Base-by-base conservation (phyloP, 2,329 filamentous ascomycete genomes). In the Didymella segeticola region DNA sequence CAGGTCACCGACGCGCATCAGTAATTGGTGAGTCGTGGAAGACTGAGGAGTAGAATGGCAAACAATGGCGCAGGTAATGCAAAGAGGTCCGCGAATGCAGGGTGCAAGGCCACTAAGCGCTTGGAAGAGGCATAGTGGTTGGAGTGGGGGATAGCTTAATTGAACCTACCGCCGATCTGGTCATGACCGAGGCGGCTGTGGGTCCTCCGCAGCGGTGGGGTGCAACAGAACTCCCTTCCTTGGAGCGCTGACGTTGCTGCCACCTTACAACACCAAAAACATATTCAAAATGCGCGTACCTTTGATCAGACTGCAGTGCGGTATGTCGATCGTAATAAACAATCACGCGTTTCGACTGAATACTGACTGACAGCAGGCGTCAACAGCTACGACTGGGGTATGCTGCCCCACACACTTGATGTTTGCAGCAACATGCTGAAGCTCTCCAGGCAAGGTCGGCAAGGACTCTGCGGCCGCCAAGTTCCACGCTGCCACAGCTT, bases 321-420 rank as follows among this genome's bases (percentile, higher is more conserved):
- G 85, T 88, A 74, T 57, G 60, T 29, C 17, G 15, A 19, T 15
- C 15, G 5, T 15, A 17, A 19, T 30, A 75, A 23, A 22, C 6
- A 7, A 9, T 65, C 10, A 34, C 15, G 5, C 5, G 14, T 25
- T n/a, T 27, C 6, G 2, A 27, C 22, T 3, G 10, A 2, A 39
- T 49, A 53, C 65, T 70, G 63, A 70, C 62, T 63, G 52, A n/a
- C 47, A 55, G n/a, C 58, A 89, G 95, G 93, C 71, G 91, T 96
- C 71, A 98, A 98, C 78, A 97, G 93, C 77, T 99, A 99, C 75
- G 95, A 97, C 80, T 99, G 95, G 95, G 95, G 86, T 87, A 77
- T 63, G 79, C 41, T 56, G 57, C 62, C 68, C 65, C 61, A 55
- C 61, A 55, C 64, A 60, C 58, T 56, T 52, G 51, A 63, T 52